These are phyloP conservation scores for Cubamyces sp. DNA, from an alignment of 768 basidiomycete species.

Conservation along the genomic window DNA sequence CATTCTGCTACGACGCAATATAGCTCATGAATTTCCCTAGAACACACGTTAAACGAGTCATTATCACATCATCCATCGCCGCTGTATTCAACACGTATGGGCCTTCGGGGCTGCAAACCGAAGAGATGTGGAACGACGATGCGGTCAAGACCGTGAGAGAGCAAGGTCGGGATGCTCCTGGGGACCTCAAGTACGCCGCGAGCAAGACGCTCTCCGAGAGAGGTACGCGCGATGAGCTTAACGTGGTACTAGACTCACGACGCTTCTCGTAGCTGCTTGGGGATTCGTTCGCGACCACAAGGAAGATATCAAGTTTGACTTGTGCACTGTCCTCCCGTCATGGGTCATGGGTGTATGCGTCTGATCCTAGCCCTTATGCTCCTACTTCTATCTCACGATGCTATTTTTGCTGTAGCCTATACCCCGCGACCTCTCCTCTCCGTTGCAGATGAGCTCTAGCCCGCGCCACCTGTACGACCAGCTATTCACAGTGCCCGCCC, in stretches of 20 bases:
- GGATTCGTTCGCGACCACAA: slow-evolving; percentile 42
- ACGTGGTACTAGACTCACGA: neutral
- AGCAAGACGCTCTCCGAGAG: slow-evolving; percentile 63
- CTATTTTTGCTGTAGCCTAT: neutral
- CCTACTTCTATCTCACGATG: neutral
- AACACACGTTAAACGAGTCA: slow-evolving; percentile 59
- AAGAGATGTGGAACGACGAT: slow-evolving; percentile 64
- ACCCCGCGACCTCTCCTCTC: neutral
- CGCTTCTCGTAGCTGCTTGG: slow-evolving; percentile 48
- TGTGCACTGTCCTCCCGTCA: slow-evolving; percentile 50
- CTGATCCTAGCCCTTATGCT: neutral
- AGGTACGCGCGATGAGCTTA: neutral
- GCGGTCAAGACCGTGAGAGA: slow-evolving; percentile 49
- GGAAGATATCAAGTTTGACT: slow-evolving; percentile 35
- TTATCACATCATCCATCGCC: slow-evolving; percentile 61
- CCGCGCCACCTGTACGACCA: neutral
- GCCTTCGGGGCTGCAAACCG: slow-evolving; percentile 40
- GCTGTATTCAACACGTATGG: slow-evolving; percentile 39
- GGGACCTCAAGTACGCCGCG: slow-evolving; percentile 52
- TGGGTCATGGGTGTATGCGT: slow-evolving; percentile 30
- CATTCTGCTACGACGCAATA: slow-evolving; percentile 1
- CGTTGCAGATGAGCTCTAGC: neutral
- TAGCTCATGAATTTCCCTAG: slow-evolving; percentile 26
- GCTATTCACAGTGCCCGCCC: slow-evolving; percentile 1
- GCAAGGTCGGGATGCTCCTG: slow-evolving; percentile 49